Conservation (phyloP, 1,284 basidiomycete genomes). For the Trichosporon inkin region DNA sequence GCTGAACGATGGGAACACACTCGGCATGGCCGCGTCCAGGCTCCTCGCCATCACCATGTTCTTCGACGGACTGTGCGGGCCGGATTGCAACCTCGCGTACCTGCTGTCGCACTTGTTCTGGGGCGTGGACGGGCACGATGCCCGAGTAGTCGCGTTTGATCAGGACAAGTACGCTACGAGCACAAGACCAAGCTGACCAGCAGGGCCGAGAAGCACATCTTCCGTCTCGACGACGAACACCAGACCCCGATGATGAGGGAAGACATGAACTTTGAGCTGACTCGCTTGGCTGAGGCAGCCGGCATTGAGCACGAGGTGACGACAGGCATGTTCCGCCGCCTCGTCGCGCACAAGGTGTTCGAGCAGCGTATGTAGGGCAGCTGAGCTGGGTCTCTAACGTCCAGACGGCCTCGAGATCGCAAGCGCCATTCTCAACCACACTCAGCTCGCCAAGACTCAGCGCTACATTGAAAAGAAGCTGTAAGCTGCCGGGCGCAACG, state of each 20-base stretch:
- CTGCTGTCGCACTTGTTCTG: conserved; percentile 6
- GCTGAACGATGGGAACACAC: background rate
- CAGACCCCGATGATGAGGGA: background rate
- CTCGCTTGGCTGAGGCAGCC: background rate
- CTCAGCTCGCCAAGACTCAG: background rate
- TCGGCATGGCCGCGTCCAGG: conserved; percentile 9
- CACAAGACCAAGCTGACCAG: background rate
- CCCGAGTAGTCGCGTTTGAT: background rate
- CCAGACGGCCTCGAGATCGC: conserved; percentile 7
- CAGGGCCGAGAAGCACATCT: conserved; percentile 1
- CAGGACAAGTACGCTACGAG: background rate
- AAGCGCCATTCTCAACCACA: conserved; percentile 2
- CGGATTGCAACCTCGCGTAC: background rate
- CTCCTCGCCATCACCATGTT: conserved; percentile 1
- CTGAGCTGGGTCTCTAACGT: background rate
- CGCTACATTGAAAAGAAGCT: conserved; percentile 2
- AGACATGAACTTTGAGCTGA: conserved; percentile 11
- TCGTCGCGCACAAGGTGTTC: conserved; percentile 10
- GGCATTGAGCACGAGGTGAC: conserved; percentile 2
- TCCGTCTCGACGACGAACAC: background rate
- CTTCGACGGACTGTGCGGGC: background rate
- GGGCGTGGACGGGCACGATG: background rate
- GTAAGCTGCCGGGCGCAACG: background rate
- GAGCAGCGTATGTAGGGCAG: background rate
- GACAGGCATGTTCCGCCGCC: conserved; percentile 1